These are phyloP conservation scores for Sporothrix protearum DNA, from an alignment of 2,329 filamentous ascomycete genomes.

Conservation along the genomic window DNA sequence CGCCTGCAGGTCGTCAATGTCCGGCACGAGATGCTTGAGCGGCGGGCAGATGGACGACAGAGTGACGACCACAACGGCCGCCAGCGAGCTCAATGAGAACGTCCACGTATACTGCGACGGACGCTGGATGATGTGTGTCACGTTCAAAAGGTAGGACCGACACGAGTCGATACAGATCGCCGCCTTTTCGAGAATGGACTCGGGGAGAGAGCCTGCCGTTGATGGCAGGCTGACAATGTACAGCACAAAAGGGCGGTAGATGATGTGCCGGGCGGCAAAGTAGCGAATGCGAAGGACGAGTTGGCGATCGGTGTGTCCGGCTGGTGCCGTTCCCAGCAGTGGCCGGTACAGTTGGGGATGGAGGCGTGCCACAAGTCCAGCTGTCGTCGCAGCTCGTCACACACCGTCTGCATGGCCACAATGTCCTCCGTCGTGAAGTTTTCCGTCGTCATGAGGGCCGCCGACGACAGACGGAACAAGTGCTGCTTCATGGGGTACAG, in stretches of 20 bases:
- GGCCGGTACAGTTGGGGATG: conserved; percentile 35
- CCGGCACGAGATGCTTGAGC: conserved; percentile 33
- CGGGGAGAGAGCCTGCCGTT: conserved; percentile 22
- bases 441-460: conserved; percentile 31
- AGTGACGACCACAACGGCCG: conserved; percentile 35
- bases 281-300: conserved; percentile 35
- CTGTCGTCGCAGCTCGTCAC: conserved; percentile 35
- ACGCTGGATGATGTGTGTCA: conserved; percentile 31
- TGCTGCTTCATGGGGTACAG: conserved; percentile 34
- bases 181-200: conserved; percentile 33
- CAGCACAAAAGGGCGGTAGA: conserved; percentile 36
- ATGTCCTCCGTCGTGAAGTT: conserved; percentile 34
- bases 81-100: conserved; percentile 36
- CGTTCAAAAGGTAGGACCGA: conserved; percentile 33
- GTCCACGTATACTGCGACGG: conserved; percentile 38
- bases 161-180: conserved; percentile 36
- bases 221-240: conserved; percentile 32
- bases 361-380: conserved; percentile 36
- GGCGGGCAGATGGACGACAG: conserved; percentile 30
- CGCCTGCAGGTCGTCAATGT: conserved; percentile 34
- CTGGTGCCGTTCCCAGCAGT: conserved; percentile 28
- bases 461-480: conserved; percentile 31
- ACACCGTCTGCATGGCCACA: conserved; percentile 32
- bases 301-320: conserved; percentile 29
- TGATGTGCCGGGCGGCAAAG: conserved; percentile 37